Base-by-base conservation (phyloP, 2,329 filamentous ascomycete species). In the Aplosporella prunicola region DNA sequence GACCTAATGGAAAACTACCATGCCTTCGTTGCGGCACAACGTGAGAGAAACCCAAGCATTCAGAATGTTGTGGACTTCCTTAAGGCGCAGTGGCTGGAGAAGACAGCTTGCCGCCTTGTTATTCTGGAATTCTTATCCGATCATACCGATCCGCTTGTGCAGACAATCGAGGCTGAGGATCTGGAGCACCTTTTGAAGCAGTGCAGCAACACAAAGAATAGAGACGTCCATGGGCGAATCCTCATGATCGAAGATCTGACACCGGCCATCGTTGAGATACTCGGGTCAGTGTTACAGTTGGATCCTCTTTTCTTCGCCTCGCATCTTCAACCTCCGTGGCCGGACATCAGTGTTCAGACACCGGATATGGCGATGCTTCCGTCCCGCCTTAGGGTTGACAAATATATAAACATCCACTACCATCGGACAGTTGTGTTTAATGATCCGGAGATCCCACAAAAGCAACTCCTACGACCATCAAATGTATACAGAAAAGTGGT, bases 291-390 rank as follows among this genome's bases (percentile, higher is more conserved):
- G 7, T 13, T 17, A 2, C 11, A 33, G 7, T 6, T 25, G 4
- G 31, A 33, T 18, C 31, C 31, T 10, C 22, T 33, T 2, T 33
- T 33, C 13, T 33, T 33, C 13, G 31, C 31, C 5, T 33, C 31
- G 8, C 31, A 33, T n/a, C 5, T 33, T 2, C 31, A 33, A 5
- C 9, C 22, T 2, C 31, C 31, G 13, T 33, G 20, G 20, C 20
- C 9, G 3, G 27, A 31, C 9, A 28, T 26, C 4, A 8, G 9
- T 2, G 10, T 16, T 4, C 43, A 46, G 27, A 43, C 39, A 9
- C 44, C 48, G 6, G 35, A 46, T 17, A 37, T 43, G n/a, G 43
- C 43, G 8, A 42, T 41, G 4, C 31, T 50, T 9, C 48, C 46
- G 24, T 50, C 48, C 5, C 43, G 45, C 9, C 24, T 47, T 1